These are phyloP conservation scores for Gracilaria gracilis DNA, from an alignment of 23 red algal genomes.

Conservation along the genomic window DNA sequence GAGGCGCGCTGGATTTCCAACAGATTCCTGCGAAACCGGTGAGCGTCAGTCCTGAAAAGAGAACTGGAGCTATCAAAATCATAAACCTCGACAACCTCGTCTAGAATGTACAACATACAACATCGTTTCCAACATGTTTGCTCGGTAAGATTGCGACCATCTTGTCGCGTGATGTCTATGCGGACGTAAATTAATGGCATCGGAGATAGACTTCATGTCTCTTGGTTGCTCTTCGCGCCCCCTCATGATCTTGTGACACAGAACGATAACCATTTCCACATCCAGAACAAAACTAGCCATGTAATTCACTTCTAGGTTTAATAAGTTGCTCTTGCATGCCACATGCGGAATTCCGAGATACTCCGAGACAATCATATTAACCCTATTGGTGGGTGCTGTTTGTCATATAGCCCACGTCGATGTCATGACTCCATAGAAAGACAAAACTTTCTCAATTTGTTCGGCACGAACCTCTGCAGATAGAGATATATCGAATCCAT, in stretches of 20 bases:
- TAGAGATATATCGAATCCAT: too few species aligned
- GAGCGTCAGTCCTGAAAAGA: neutral
- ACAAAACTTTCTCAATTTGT: too few species aligned
- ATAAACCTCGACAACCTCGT: neutral
- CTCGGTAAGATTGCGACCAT: neutral
- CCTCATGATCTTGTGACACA: neutral
- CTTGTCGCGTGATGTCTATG: neutral
- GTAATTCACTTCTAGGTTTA: neutral
- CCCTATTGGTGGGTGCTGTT: neutral
- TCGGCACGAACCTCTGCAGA: too few species aligned
- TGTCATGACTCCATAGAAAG: too few species aligned
- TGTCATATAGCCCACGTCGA: neutral
- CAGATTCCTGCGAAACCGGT: neutral
- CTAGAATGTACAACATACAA: neutral
- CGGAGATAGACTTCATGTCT: neutral
- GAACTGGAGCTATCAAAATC: neutral
- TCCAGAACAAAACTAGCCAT: neutral
- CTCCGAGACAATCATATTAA: neutral
- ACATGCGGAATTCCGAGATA: neutral
- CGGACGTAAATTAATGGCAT: neutral
- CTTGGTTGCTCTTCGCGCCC: neutral
- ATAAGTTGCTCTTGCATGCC: neutral
- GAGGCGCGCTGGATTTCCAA: neutral
- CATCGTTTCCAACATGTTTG: neutral
- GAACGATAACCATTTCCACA: neutral